Percentiles rank a stretch among this genome's conserved stretches.
These are phyloP conservation scores for Kalanchoe fedtschenkoi DNA, from an alignment of 164 flowering plant species.

Conservation along the genomic window DNA sequence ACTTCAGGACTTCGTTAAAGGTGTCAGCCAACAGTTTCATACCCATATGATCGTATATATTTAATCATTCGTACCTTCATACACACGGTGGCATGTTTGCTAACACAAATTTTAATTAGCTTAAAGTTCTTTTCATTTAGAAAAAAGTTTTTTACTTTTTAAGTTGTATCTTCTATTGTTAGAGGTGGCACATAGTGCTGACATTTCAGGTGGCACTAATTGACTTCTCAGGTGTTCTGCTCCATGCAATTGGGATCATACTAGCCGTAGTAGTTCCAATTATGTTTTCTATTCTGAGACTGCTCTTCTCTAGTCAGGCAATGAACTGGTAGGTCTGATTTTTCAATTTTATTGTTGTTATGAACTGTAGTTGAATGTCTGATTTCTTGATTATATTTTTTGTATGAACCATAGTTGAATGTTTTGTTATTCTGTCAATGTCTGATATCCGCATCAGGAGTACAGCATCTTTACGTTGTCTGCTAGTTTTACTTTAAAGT, in stretches of 20 bases:
- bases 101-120: not conserved
- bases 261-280: constrained; percentile 58
- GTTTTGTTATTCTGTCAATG: not conserved
- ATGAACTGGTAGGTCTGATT: constrained; percentile 65
- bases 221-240: constrained; percentile 50
- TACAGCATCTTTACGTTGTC: not conserved
- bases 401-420: not conserved
- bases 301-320: constrained; percentile 51
- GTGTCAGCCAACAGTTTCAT: constrained; percentile 25
- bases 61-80: not conserved
- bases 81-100: not conserved
- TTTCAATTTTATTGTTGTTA: not conserved
- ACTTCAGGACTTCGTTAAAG: constrained; percentile 52
- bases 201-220: not conserved
- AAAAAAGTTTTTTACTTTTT: not conserved
- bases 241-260: constrained; percentile 50
- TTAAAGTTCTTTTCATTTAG: not conserved
- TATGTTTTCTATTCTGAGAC: constrained; percentile 49
- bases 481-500: not conserved
- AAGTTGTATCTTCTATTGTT: not conserved
- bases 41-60: too few species aligned
- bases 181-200: not conserved
- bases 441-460: not conserved
- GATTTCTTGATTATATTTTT: not conserved
- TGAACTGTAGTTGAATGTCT: not conserved